phyloP scores from a whole-genome alignment of 768 basidiomycete species.

The Postia placenta region DNA sequence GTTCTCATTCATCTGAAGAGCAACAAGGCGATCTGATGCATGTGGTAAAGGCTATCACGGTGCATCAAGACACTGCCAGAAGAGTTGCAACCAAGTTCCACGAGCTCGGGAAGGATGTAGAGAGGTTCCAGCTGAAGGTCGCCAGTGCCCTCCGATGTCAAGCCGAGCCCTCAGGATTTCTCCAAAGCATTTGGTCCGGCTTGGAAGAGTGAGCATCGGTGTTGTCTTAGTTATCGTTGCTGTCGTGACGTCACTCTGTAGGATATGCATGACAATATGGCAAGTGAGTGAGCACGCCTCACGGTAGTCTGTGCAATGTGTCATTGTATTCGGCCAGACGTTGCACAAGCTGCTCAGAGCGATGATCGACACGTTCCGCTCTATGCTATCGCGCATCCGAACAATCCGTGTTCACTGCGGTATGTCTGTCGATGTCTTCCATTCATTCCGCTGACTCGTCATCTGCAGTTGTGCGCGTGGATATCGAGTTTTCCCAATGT shows the following conservation, averaged over 20 bases:
- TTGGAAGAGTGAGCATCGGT: slow-evolving; percentile 18
- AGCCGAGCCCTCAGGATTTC: slow-evolving; percentile 19
- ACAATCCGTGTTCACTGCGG: slow-evolving; percentile 20
- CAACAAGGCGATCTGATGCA: background rate
- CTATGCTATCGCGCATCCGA: slow-evolving; percentile 18
- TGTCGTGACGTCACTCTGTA: background rate
- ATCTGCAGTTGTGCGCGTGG: slow-evolving; percentile 4
- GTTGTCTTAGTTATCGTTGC: background rate
- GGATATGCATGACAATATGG: slow-evolving; percentile 22
- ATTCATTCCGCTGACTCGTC: background rate
- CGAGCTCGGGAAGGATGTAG: slow-evolving; percentile 20
- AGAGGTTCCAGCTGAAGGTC: slow-evolving; percentile 23
- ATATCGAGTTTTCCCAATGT: slow-evolving; percentile 13
- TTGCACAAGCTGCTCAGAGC: slow-evolving; percentile 15
- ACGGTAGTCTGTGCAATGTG: too few relatives aligned
- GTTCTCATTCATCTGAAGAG: background rate
- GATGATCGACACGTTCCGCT: slow-evolving; percentile 18
- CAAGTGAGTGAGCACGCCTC: slow-evolving; percentile 9
- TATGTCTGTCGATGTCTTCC: too few relatives aligned
- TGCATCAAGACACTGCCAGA: slow-evolving; percentile 19
- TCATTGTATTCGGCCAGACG: slow-evolving; percentile 8
- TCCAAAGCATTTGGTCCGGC: slow-evolving; percentile 17
- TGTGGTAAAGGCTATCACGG: slow-evolving; percentile 16
- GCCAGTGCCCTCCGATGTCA: slow-evolving; percentile 18
- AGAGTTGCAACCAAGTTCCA: slow-evolving; percentile 16